Evolutionary conservation across 179 eudicot genomes (phyloP).

Genomic region (Actinidia polygama): DNA sequence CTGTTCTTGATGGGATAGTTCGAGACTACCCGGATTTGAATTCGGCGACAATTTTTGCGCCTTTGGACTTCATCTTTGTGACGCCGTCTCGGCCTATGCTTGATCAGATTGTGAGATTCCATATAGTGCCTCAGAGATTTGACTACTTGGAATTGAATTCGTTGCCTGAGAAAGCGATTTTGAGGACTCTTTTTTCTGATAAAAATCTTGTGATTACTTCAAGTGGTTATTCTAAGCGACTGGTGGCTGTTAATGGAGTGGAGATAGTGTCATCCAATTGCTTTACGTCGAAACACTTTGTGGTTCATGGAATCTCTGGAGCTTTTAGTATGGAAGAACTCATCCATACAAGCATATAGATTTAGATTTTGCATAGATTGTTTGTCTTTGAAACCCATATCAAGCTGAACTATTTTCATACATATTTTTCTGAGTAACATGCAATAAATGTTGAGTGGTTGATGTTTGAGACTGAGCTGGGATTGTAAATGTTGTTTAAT

Average conservation of each 20-base stretch:
- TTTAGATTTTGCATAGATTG: no score
- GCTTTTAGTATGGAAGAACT: conserved; percentile 37
- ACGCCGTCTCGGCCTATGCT: conserved; percentile 42
- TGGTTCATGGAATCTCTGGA: conserved; percentile 58
- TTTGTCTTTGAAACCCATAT: no score
- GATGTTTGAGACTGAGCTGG: no score
- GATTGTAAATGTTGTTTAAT: no score
- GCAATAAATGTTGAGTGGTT: no score
- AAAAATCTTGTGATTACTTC: conserved; percentile 35
- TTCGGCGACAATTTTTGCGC: conserved; percentile 56
- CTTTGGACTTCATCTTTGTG: conserved; percentile 42
- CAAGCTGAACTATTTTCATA: no score
- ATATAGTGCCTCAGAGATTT: conserved; percentile 44
- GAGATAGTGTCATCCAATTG: conserved; percentile 40
- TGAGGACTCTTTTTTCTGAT: conserved; percentile 44
- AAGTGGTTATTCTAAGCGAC: conserved; percentile 22
- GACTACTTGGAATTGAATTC: conserved; percentile 34
- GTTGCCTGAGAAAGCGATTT: conserved; percentile 34
- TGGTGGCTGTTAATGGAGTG: conserved; percentile 47
- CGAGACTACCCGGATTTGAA: conserved; percentile 41
- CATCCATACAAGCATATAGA: no score
- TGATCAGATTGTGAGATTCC: conserved; percentile 53
- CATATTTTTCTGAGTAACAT: no score
- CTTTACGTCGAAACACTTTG: conserved; percentile 35
- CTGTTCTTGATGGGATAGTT: conserved; percentile 48